Conservation (phyloP, 2,329 filamentous ascomycete species). For the Bertia moriformis region DNA sequence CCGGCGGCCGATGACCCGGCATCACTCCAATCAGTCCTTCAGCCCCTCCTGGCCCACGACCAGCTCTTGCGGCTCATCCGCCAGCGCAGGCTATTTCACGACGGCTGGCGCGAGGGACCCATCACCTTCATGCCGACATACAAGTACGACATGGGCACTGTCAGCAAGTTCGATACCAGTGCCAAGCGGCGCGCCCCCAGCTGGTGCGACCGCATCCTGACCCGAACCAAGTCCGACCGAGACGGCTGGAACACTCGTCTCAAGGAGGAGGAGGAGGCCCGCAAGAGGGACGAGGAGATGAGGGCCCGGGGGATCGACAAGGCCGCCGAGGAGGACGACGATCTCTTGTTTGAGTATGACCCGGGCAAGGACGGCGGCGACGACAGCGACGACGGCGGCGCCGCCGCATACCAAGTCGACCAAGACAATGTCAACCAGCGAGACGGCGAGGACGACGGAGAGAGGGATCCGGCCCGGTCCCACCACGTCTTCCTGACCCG, state of each 20-base stretch:
- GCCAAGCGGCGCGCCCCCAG: constrained; percentile 86
- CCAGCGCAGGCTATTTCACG: constrained; percentile 66
- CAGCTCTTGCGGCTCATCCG: constrained; percentile 66
- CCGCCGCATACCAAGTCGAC: constrained; percentile 52
- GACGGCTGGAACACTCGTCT: constrained; percentile 47
- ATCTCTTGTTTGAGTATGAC: constrained; percentile 79
- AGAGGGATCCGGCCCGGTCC: constrained; percentile 41
- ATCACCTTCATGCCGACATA: constrained; percentile 89
- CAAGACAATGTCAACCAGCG: constrained; percentile 32
- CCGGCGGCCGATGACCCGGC: constrained; percentile 48
- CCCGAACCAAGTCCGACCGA: constrained; percentile 59
- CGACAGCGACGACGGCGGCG: constrained; percentile 28
- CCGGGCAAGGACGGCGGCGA: constrained; percentile 59
- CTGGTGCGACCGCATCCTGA: constrained; percentile 94
- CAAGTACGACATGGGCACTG: constrained; percentile 91
- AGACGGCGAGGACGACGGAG: constrained; percentile 25
- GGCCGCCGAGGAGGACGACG: constrained; percentile 62
- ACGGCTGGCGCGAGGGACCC: constrained; percentile 80
- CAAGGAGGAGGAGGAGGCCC: constrained; percentile 50
- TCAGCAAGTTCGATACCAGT: constrained; percentile 83
- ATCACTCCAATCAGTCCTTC: constrained; percentile 75
- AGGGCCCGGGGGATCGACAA: constrained; percentile 62
- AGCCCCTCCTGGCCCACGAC: constrained; percentile 78
- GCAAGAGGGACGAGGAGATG: constrained; percentile 72
- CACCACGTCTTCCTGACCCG: constrained; percentile 36